A percentile compares a stretch with the other conserved stretches of the same genome.
phyloP scores from a whole-genome alignment of 2,329 filamentous ascomycete species.

The Ceratocystis alfenasii region DNA sequence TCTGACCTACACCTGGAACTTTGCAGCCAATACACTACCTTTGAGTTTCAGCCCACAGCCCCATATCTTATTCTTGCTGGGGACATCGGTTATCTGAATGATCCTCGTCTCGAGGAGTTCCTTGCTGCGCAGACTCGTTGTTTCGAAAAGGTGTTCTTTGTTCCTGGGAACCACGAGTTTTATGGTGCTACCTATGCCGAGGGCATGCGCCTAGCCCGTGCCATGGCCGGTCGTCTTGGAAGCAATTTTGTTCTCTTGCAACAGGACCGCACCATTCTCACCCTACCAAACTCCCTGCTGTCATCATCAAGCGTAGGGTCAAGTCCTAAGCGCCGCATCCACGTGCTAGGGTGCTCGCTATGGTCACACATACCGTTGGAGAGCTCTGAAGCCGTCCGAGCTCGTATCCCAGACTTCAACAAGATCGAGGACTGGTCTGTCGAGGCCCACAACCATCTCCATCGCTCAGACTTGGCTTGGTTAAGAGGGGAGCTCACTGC shows the following conservation, averaged over 20 bases:
- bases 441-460: constrained; percentile 37
- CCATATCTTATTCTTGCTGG: constrained; percentile 38
- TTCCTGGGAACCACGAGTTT: constrained; percentile 46
- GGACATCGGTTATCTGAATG: constrained; percentile 35
- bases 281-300: constrained; percentile 23
- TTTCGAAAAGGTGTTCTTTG: constrained; percentile 36
- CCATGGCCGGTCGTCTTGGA: constrained; percentile 31
- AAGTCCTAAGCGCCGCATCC: constrained; percentile 11
- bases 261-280: constrained; percentile 30
- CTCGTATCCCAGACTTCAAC: constrained; percentile 42
- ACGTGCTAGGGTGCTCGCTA: constrained; percentile 44
- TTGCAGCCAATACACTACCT: constrained; percentile 34
- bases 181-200: constrained; percentile 34
- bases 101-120: constrained; percentile 31
- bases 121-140: constrained; percentile 32
- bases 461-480: constrained; percentile 41
- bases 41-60: constrained; percentile 32
- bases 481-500: constrained; percentile 32
- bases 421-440: constrained; percentile 42
- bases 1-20: constrained; percentile 42
- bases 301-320: background rate
- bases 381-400: constrained; percentile 31
- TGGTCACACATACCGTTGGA: constrained; percentile 40
- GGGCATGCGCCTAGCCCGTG: constrained; percentile 31
- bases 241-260: constrained; percentile 37